Base-by-base conservation (phyloP, 495 filamentous ascomycete species). In the Neohortaea acidophila region DNA sequence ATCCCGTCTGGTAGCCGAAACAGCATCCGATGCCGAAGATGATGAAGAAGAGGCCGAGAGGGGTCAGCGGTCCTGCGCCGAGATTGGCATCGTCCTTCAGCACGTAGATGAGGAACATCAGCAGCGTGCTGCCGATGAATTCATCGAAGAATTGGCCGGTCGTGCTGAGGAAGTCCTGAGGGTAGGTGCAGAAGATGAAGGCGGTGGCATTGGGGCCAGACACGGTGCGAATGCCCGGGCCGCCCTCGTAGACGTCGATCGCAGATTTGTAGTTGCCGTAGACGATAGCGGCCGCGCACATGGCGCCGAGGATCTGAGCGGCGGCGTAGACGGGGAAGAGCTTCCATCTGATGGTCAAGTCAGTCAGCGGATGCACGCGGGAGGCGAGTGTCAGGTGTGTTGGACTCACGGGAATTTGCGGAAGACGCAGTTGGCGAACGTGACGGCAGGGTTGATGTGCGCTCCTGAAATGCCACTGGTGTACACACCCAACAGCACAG, bases 81-180 rank as follows among this genome's bases (percentile, higher is more conserved):
- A 52, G 43, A 38, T 59, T 59, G 2, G 44, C 41, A 14, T 72
- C 65, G 44, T 79, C 75, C 46, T 74, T 75, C 21, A 79, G 51
- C 0, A 72, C 75, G 47, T 77, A 79, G 28, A 81, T 77, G 41
- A 72, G 59, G 51, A 79, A 77, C 69, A 78, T 75, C 14, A 78
- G 49, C 7, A 79, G 59, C 0, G 73, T 51, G 33, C 64, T 67
- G 0, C 70, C 71, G 29, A 79, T 60, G 46, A 77, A 75, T 43
- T 79, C 75, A 13, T 63, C 69, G 56, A 79, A 75, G 55, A 79
- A 77, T 45, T 70, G 63, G n/a, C 37, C 25, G 2, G 46, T 49
- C 3, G 19, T 72, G 0, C 66, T 71, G 58, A 79, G 58, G 52
- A 78, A 79, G 2, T 61, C 55, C 19, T 68, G 67, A 2, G 70